Percentiles rank a stretch among this genome's conserved stretches.
These are phyloP conservation scores for Lentinus tigrinus DNA, from an alignment of 768 basidiomycete species.

Conservation along the genomic window DNA sequence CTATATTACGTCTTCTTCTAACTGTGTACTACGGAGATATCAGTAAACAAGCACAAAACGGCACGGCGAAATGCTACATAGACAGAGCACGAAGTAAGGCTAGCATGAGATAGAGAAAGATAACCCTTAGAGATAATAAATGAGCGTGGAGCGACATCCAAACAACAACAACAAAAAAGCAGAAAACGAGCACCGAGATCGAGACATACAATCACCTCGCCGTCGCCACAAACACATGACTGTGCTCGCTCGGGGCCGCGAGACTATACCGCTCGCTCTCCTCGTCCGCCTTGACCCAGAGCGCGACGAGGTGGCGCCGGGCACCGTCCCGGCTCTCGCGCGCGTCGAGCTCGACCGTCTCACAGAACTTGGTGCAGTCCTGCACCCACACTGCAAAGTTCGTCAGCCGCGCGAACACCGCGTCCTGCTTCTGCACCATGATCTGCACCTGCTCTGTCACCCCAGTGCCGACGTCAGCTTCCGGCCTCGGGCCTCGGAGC, in stretches of 20 bases:
- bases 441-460: constrained; percentile 16
- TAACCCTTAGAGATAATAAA: too few relatives aligned
- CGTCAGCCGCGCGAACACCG: constrained; percentile 19
- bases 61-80: too few relatives aligned
- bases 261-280: constrained; percentile 10
- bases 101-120: too few relatives aligned
- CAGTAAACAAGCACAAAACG: too few relatives aligned
- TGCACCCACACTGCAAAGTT: constrained; percentile 22
- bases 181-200: too few relatives aligned
- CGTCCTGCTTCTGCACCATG: constrained; percentile 22
- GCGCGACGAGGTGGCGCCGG: constrained; percentile 18
- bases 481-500: background rate
- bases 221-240: background rate
- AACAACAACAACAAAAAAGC: too few relatives aligned
- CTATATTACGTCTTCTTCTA: too few relatives aligned
- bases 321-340: constrained; percentile 16
- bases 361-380: constrained; percentile 20
- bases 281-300: constrained; percentile 18
- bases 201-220: too few relatives aligned
- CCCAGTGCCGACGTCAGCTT: background rate
- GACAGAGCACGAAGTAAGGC: too few relatives aligned
- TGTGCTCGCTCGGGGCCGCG: constrained; percentile 8
- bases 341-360: constrained; percentile 18
- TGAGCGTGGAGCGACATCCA: too few relatives aligned
- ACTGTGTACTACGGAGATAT: too few relatives aligned